Percentiles rank a stretch among this genome's conserved stretches.
phyloP scores from a whole-genome alignment of 176 grass and related monocot species.

The Oryza rufipogon region DNA sequence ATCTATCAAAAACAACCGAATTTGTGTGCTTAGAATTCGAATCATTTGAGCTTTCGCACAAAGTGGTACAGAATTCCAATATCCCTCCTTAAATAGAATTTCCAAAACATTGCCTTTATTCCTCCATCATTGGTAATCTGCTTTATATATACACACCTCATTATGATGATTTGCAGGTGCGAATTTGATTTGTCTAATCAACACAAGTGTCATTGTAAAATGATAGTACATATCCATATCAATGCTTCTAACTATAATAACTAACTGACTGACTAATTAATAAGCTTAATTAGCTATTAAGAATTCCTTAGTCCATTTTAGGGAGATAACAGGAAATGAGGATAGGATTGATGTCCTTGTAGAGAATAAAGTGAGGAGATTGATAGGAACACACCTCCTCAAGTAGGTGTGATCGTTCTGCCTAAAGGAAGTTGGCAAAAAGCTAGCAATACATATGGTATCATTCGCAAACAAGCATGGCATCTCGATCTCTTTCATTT shows the following conservation, averaged over 20 bases:
- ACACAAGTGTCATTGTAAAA: not conserved
- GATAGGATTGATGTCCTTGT: slow-evolving; percentile 48
- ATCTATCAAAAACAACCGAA: not conserved
- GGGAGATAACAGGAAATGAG: slow-evolving; percentile 3
- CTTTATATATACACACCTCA: not conserved
- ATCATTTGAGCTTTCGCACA: not conserved
- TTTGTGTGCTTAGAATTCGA: not conserved
- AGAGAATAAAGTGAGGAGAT: slow-evolving; percentile 44
- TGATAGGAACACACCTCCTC: slow-evolving; percentile 14
- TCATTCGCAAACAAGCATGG: slow-evolving; percentile 15
- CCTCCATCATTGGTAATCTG: not conserved
- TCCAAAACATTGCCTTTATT: not conserved
- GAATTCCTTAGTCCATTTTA: not conserved
- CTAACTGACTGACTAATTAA: no score
- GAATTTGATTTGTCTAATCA: not conserved
- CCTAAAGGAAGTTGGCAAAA: slow-evolving; percentile 11
- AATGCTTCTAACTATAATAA: no score
- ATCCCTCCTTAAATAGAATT: not conserved
- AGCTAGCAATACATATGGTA: not conserved
- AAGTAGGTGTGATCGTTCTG: slow-evolving; percentile 20
- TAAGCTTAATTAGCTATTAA: no score
- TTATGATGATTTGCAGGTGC: not conserved
- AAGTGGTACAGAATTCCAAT: not conserved
- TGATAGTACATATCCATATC: no score
- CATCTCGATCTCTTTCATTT: slow-evolving; percentile 34